Conservation (phyloP, 768 basidiomycete genomes). For the Hortiboletus flavorubellus region DNA sequence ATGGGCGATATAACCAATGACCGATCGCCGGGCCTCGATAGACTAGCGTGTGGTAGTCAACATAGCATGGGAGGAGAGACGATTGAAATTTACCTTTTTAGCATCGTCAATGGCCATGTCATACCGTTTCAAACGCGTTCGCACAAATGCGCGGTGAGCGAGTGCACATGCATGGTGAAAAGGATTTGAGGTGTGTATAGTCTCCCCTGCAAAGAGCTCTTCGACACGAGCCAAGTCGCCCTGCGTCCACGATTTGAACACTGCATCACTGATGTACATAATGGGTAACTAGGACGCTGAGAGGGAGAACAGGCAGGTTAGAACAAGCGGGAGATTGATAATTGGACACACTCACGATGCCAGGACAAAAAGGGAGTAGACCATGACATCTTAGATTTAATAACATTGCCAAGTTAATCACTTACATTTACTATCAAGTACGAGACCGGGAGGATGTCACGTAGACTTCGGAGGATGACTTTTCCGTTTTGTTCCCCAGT, state of each 20-base stretch:
- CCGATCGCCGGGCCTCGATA: conserved; percentile 3
- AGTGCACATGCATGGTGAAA: not conserved
- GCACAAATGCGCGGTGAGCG: not conserved
- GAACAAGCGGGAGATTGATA: too few species aligned
- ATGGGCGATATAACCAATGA: too few species aligned
- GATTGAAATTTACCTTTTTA: not conserved
- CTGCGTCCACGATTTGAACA: not conserved
- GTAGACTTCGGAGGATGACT: not conserved
- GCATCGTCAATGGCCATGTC: conserved; percentile 5
- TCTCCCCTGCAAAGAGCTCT: not conserved
- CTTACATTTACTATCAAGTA: not conserved
- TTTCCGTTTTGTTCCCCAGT: not conserved
- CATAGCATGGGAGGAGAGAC: too few species aligned
- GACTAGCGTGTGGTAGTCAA: not conserved
- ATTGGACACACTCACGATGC: not conserved
- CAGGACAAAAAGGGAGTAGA: too few species aligned
- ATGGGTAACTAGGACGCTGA: not conserved
- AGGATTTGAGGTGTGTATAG: not conserved
- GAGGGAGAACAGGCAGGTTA: not conserved
- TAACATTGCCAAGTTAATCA: not conserved
- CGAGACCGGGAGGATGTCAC: not conserved
- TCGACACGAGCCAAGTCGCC: not conserved
- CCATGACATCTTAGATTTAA: not conserved
- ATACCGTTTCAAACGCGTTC: not conserved
- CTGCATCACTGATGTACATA: not conserved